phyloP scores from a whole-genome alignment of 805 yeast species.

The Nakazawaea ishiwadae region DNA sequence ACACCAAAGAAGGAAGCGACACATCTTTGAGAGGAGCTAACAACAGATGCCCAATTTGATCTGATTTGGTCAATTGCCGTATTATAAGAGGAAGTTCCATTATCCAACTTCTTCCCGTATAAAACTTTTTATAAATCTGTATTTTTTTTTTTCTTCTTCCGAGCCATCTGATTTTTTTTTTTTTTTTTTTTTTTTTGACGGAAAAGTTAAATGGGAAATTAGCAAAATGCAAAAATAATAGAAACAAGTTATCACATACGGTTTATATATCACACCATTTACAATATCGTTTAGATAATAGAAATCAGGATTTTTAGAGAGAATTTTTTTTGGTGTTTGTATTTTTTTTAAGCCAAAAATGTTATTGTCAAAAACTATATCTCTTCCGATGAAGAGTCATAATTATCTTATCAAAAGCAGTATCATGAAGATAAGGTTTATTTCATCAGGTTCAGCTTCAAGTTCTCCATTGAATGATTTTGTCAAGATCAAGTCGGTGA shows the following conservation, averaged over 20 bases:
- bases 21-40: too few species aligned
- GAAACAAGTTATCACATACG: background rate
- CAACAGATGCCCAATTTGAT: conserved; percentile 2
- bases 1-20: conserved; percentile 1
- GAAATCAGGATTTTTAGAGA: too few species aligned
- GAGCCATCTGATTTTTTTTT: background rate
- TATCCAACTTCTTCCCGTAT: background rate
- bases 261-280: too few species aligned
- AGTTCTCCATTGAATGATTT: conserved; percentile 8
- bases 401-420: too few species aligned
- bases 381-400: too few species aligned
- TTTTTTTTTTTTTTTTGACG: background rate
- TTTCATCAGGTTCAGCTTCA: conserved; percentile 5
- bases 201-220: background rate
- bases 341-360: too few species aligned
- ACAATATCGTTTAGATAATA: too few species aligned
- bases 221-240: background rate
- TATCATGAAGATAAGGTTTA: too few species aligned
- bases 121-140: background rate
- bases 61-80: background rate
- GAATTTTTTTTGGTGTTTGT: too few species aligned
- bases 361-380: too few species aligned
- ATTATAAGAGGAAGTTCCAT: background rate
- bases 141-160: background rate
- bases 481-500: conserved; percentile 11